Evolutionary conservation across 2,329 filamentous ascomycete species (phyloP), one percentile per base, ranked within the genome.

Genomic region (Fusarium sp.): DNA sequence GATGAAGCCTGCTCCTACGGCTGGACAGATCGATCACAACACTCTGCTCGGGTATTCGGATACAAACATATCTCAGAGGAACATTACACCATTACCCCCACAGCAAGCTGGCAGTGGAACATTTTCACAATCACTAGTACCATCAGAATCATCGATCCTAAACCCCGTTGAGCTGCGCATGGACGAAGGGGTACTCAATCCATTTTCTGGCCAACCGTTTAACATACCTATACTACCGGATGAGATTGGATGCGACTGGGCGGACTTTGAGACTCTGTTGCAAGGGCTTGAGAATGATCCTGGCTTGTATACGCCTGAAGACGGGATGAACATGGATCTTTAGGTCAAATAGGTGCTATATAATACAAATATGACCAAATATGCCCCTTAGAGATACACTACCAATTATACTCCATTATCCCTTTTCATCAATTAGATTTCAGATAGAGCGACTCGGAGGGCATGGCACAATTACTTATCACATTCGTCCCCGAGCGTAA

Each of bases 191-290:
- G 33, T 37, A 4, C 22, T 62, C 0, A 46, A 62, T 11, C 56
- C 47, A 0, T 62, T 62, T 4, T 62, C 47, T 0, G 56, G 58
- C 0, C 56, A 62, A 5, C 56, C 47, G 2, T 62, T 55, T 0
- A 32, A n/a, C 1, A 47, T 62, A 3, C 47, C 56, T 0, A 62
- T 62, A 11, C 6, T 62, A 0, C 58, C 58, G 1, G 58, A 62
- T 7, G 58, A 62, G 1, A 62, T 62, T 33, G 58, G 58, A 0
- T 62, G 58, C 2, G 56, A 62, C 10, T 62, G 58, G 58, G 58
- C 47, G 0, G 58, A 62, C 1, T 62, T 62, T 47, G 56, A 62
- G 41, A 47, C 47, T 4, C n/a, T 62, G 0, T 17, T 62, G 2
- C 58, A 62, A 5, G 54, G 58, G 1, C 30, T 62, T 20, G 58